These are phyloP conservation scores for Pharnaceum exiguum DNA, from an alignment of 148 eudicot genomes.

Conservation along the genomic window DNA sequence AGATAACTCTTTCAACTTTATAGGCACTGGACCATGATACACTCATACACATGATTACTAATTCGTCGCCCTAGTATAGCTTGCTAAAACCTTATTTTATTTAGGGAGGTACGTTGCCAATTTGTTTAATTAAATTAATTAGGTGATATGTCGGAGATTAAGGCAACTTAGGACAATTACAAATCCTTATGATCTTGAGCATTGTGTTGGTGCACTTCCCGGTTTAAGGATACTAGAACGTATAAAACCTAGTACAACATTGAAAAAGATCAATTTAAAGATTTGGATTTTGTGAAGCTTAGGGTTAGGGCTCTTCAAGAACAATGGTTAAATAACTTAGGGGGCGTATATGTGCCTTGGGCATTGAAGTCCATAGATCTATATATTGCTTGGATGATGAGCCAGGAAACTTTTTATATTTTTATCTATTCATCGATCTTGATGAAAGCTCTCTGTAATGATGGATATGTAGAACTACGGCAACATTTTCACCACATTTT, in stretches of 20 bases:
- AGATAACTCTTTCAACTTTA: no score
- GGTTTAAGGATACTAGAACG: background rate
- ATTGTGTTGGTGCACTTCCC: conserved; percentile 2
- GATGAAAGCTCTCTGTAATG: background rate
- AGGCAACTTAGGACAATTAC: background rate
- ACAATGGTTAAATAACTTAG: background rate
- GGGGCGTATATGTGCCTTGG: conserved; percentile 8
- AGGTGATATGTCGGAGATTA: conserved; percentile 1
- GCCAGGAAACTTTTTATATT: background rate
- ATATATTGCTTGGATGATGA: conserved; percentile 14
- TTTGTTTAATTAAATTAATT: background rate
- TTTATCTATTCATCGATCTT: background rate
- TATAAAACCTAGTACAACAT: conserved; percentile 17
- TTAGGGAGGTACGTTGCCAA: no score
- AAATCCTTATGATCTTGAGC: conserved; percentile 11
- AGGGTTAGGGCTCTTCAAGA: conserved; percentile 23
- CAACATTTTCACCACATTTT: no score
- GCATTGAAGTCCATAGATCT: conserved; percentile 1
- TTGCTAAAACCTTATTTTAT: background rate
- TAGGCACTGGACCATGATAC: no score
- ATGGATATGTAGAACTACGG: background rate
- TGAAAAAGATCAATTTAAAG: background rate
- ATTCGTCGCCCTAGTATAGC: no score
- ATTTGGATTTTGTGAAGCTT: conserved; percentile 15
- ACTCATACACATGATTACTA: no score